A percentile compares a stretch with the other conserved stretches of the same genome.
Conservation (phyloP, 768 basidiomycete species). For the Pleurotus giganteus region DNA sequence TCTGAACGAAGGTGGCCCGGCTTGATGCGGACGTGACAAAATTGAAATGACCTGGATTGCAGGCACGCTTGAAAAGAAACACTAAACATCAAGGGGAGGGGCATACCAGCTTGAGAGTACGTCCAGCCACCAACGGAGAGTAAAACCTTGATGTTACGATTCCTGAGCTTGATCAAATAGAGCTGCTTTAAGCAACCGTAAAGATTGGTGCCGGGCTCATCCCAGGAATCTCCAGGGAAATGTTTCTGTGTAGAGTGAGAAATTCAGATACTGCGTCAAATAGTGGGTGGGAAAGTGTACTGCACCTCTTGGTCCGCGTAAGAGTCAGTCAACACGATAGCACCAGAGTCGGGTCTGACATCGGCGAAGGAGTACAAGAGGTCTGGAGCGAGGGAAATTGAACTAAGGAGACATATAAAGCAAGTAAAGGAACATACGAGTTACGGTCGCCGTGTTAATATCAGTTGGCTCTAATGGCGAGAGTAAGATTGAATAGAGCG, state of each 20-base stretch:
- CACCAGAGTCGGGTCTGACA: slow-evolving; percentile 56
- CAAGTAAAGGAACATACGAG: slow-evolving; percentile 42
- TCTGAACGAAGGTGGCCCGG: slow-evolving; percentile 57
- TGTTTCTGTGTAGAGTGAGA: slow-evolving; percentile 48
- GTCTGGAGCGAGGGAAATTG: slow-evolving; percentile 26
- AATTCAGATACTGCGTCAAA: slow-evolving; percentile 13
- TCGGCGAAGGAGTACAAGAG: slow-evolving; percentile 83
- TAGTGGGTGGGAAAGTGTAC: background rate
- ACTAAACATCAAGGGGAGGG: background rate
- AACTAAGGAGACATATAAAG: background rate
- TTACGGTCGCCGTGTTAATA: slow-evolving; percentile 56
- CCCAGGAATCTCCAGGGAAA: slow-evolving; percentile 71
- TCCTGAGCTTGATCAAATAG: slow-evolving; percentile 55
- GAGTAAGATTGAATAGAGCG: slow-evolving; percentile 2
- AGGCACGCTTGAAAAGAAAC: background rate
- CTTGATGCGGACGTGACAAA: slow-evolving; percentile 53
- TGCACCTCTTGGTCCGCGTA: slow-evolving; percentile 72
- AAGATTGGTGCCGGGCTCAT: slow-evolving; percentile 71
- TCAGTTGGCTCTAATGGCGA: slow-evolving; percentile 54
- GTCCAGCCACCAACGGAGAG: slow-evolving; percentile 64
- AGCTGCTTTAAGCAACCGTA: slow-evolving; percentile 84
- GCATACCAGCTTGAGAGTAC: slow-evolving; percentile 57
- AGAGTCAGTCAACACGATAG: slow-evolving; percentile 63
- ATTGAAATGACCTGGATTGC: slow-evolving; percentile 52
- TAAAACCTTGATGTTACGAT: slow-evolving; percentile 53